Conservation (phyloP, 2,329 filamentous ascomycete species). For the Talaromyces sp. region DNA sequence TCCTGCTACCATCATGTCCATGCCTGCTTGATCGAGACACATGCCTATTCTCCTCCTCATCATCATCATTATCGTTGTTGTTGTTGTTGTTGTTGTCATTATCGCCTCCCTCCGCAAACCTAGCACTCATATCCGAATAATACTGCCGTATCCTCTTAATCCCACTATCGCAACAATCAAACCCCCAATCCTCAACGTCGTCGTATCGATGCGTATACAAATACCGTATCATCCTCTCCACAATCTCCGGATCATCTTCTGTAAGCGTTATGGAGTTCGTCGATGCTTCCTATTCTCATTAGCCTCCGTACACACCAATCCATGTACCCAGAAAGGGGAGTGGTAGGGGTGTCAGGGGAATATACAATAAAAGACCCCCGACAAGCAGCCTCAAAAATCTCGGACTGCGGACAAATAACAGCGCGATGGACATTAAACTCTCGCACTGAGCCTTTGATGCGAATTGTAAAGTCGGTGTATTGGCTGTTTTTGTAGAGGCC, state of each 20-base stretch:
- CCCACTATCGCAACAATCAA: conserved; percentile 2
- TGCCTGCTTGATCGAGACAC: not conserved
- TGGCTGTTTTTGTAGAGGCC: conserved; percentile 17
- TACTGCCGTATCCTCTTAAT: conserved; percentile 13
- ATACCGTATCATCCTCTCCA: conserved; percentile 22
- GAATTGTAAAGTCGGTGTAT: conserved; percentile 23
- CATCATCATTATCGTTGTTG: not conserved
- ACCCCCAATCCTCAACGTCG: conserved; percentile 20
- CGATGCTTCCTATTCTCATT: conserved; percentile 18
- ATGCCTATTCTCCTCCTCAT: not conserved
- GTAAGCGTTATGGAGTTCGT: conserved; percentile 19
- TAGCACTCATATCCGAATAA: not conserved
- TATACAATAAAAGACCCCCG: conserved; percentile 22
- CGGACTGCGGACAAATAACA: conserved; percentile 22
- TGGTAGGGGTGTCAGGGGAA: not conserved
- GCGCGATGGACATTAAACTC: conserved; percentile 23
- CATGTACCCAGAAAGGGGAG: not conserved
- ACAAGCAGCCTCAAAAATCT: conserved; percentile 22
- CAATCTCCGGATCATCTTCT: conserved; percentile 22
- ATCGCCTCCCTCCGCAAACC: not conserved
- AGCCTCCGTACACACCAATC: not conserved
- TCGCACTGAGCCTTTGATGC: conserved; percentile 7
- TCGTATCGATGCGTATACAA: conserved; percentile 22
- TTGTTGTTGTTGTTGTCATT: not conserved
- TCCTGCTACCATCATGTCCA: not conserved